Base-by-base conservation (phyloP, 2,329 filamentous ascomycete species). In the Ceratocystis colombiana region DNA sequence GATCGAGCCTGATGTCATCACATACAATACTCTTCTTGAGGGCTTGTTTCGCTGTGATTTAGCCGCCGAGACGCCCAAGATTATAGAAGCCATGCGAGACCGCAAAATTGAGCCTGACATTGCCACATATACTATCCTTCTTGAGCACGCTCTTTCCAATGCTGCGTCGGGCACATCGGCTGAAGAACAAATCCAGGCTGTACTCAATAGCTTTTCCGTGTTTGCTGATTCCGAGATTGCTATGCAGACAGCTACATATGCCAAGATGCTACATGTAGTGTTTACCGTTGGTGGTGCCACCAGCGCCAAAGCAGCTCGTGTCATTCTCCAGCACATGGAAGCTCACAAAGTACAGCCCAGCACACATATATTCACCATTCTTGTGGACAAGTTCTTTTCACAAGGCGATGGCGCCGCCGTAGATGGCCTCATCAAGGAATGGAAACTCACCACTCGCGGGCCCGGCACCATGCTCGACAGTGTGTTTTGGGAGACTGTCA, bases 41-140 rank as follows among this genome's bases (percentile, higher is more conserved):
- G 78, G 83, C 37, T 77, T 84, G 66, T 77, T 90, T 67, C 77
- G 79, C 15, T 74, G 77, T 20, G 79, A 79, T 28, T 75, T 79
- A 30, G 71, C 74, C 44, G 71, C 77, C 0, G 80, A 83, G 50
- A 79, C 83, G 12, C 76, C 79, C 55, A 73, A 73, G 2, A 71
- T 90, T 12, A 77, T 90, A 2, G 71, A 75, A 3, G 75, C 79
- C 65, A 91, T 91, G 88, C 75, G 80, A 48, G 69, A 73, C 1
- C 74, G 79, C 17, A 78, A 79, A 1, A 73, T 90, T 33, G 70
- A 78, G 37, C 81, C 86, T 0, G 84, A 91, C 72, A 77, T 80
- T n/a, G 81, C 81, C 5, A 94, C 90, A 0, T 89, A 89, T 73
- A 88, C 85, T 25, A 84, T 90, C 68, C 79, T 94, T 66, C 77